Evolutionary conservation across 108 stramenopile genomes (phyloP).

Genomic region (Cyclotella cryptica): DNA sequence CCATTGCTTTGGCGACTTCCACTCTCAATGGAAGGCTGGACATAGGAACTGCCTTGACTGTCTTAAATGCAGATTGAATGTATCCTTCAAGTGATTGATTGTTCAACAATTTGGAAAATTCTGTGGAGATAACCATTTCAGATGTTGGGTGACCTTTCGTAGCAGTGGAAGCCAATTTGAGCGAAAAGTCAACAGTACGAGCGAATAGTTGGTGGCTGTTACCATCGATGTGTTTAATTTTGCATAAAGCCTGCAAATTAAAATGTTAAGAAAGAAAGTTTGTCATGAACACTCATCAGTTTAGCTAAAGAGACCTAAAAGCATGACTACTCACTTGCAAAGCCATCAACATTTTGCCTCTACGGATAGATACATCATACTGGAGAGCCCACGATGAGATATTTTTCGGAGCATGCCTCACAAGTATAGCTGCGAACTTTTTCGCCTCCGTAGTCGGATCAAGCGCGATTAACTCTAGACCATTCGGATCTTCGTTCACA

Average conservation of each 20-base stretch:
- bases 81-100: slow-evolving; percentile 56
- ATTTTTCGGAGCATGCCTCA: slow-evolving; percentile 72
- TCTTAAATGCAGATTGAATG: slow-evolving; percentile 52
- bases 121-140: slow-evolving; percentile 57
- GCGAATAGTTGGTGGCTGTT: slow-evolving; percentile 56
- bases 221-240: slow-evolving; percentile 58
- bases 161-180: slow-evolving; percentile 35
- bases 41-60: slow-evolving; percentile 41
- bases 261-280: not conserved
- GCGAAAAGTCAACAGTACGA: slow-evolving; percentile 75
- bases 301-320: not conserved
- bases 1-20: slow-evolving; percentile 72
- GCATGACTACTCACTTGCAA: slow-evolving; percentile 60
- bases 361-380: slow-evolving; percentile 92
- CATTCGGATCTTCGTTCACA: slow-evolving; percentile 91
- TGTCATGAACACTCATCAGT: not conserved
- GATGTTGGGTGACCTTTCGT: slow-evolving; percentile 42
- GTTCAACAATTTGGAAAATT: slow-evolving; percentile 57
- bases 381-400: slow-evolving; percentile 85
- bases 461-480: slow-evolving; percentile 77
- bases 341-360: slow-evolving; percentile 91
- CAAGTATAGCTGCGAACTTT: slow-evolving; percentile 79
- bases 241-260: slow-evolving; percentile 60
- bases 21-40: slow-evolving; percentile 58
- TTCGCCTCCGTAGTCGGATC: slow-evolving; percentile 87